These are phyloP conservation scores for Prunus salicina DNA, from an alignment of 306 rosid genomes.

Conservation along the genomic window DNA sequence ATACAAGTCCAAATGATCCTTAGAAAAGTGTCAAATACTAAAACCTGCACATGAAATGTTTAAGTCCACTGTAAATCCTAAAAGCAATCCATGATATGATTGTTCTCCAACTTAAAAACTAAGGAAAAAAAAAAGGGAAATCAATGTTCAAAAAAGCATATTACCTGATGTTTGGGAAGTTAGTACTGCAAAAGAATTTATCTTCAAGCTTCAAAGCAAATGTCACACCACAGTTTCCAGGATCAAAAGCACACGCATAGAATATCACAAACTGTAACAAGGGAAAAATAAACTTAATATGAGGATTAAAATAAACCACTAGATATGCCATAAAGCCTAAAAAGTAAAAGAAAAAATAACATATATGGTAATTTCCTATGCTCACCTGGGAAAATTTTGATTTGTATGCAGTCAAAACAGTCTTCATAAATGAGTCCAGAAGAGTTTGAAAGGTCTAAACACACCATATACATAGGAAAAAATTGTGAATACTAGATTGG, in stretches of 20 bases:
- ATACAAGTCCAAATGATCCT: not conserved
- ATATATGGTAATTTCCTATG: not conserved
- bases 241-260: constrained; percentile 83
- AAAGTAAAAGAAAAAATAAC: not conserved
- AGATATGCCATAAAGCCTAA: not conserved
- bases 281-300: constrained; percentile 5
- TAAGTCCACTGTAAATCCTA: not conserved
- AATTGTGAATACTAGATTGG: not conserved
- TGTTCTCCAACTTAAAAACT: too few relatives aligned
- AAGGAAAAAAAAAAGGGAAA: too few relatives aligned
- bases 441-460: constrained; percentile 68
- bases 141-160: not conserved
- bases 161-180: constrained; percentile 57
- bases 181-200: constrained; percentile 37
- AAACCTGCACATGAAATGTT: not conserved
- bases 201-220: constrained; percentile 59
- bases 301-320: not conserved
- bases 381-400: constrained; percentile 89
- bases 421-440: constrained; percentile 59
- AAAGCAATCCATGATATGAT: not conserved
- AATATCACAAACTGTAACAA: constrained; percentile 77
- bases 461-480: constrained; percentile 7
- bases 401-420: constrained; percentile 71
- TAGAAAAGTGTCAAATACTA: not conserved
- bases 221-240: constrained; percentile 64